Percentiles rank a stretch among this genome's conserved stretches.
These are phyloP conservation scores for Asparagopsis taxiformis DNA, from an alignment of 31 red algal species.

Conservation along the genomic window DNA sequence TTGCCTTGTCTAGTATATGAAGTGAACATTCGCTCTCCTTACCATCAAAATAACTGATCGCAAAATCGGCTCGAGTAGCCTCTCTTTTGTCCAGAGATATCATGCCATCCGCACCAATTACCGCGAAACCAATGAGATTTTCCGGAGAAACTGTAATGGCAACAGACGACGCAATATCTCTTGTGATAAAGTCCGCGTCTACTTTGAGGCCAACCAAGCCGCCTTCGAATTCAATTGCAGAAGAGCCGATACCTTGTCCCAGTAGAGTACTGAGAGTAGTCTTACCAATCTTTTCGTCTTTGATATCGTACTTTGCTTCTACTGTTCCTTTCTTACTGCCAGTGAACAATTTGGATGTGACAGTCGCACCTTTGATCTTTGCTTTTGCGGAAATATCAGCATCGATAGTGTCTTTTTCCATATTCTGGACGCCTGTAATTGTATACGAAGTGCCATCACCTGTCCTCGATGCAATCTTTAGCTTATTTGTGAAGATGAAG, in stretches of 20 bases:
- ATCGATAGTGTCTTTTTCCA: constrained; percentile 43
- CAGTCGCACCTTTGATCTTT: constrained; percentile 49
- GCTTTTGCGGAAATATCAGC: constrained; percentile 63
- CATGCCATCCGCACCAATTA: constrained; percentile 50
- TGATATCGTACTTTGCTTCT: constrained; percentile 56
- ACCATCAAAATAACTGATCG: constrained; percentile 68
- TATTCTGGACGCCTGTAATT: constrained; percentile 54
- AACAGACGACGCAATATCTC: constrained; percentile 29
- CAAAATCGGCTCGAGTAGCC: constrained; percentile 29
- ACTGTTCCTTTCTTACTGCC: constrained; percentile 21
- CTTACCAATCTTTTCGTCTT: constrained; percentile 50
- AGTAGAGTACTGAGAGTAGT: constrained; percentile 24
- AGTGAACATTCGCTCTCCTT: constrained; percentile 74
- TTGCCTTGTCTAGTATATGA: constrained; percentile 38
- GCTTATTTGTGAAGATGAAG: constrained; percentile 68
- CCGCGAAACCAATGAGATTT: constrained; percentile 42
- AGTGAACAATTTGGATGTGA: constrained; percentile 79
- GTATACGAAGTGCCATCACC: constrained; percentile 74
- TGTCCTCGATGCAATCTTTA: constrained; percentile 79
- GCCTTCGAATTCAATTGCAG: constrained; percentile 48
- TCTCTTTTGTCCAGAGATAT: constrained; percentile 29
- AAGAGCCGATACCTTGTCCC: constrained; percentile 11
- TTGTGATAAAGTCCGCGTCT: constrained; percentile 23
- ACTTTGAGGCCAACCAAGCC: constrained; percentile 42
- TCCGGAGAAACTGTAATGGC: constrained; percentile 47